Evolutionary conservation across 305 asterid genomes (phyloP), one percentile per base, ranked within the genome.

Genomic region (Striga hermonthica): DNA sequence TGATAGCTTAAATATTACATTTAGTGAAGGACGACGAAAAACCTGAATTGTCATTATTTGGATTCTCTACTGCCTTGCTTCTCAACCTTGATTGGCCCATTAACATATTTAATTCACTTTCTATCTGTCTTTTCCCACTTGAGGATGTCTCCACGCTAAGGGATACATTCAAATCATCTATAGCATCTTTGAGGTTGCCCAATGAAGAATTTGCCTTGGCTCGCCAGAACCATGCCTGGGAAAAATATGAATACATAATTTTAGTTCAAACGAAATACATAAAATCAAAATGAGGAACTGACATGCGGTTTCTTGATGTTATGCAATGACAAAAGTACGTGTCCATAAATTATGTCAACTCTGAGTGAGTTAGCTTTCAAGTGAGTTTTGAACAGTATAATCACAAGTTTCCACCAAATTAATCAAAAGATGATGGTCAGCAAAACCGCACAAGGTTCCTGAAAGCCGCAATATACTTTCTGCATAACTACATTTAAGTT

Each of bases 161-260:
- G 10, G 95, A 83, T 68, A 93, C 71, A 61, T 61, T 82, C 70
- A 86, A 82, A 83, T 90, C 97, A 56, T 50, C 76, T 50, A 77
- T 65, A 52, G 96, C 93, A 66, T 88, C 95, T 75, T 77, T 81
- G 68, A 76, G 75, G 70, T 82, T 81, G 53, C 84, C 85, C 82
- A 88, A 64, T 57, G 94, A 82, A 80, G 82, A 83, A 80, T 93
- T 86, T 67, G 88, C 88, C 81, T 81, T 86, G 64, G 86, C 88
- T 86, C 98, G 83, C 80, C 96, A 80, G 68, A 83, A 93, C 98
- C 98, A 93, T 58, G 90, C 97, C 98, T 90, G 74, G 41, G 43
- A 38, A 63, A 62, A 40, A 61, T 65, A 49, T 72, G 60, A 44
- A 52, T 59, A 47, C 60, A 72, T 39, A 57, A 74, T 54, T 73